Evolutionary conservation across 306 rosid genomes (phyloP), one percentile per base, ranked within the genome.

Genomic region (Mucuna pruriens): DNA sequence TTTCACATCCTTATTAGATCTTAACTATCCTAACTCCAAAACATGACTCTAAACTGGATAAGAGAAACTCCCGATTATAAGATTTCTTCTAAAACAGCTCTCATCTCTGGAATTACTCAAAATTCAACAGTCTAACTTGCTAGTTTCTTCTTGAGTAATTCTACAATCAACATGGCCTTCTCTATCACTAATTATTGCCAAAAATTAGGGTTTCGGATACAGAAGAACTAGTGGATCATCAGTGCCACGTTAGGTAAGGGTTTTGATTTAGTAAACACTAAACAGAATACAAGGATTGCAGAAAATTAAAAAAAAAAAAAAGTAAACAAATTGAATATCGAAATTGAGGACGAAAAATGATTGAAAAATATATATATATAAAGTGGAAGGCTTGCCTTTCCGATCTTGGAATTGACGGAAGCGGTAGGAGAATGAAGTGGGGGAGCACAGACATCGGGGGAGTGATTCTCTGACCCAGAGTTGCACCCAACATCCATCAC

Each of bases 401-500:
- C 91, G 38, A 85, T 85, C 92, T 89, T 92, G 49, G 97, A 87
- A 25, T 58, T 88, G 34, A 87, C 85, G 1, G 91, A 70, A 74
- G 78, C 15, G 6, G 67, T 73, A 20, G 83, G 83, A 11, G 90
- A 87, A 13, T n/a, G 80, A 65, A 71, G 15, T 82, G 20, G 39
- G 31, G 39, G 25, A 64, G 39, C 36, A n/a, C 22, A 55, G 23
- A 84, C 3, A 46, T 75, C 80, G 2, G 60, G n/a, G 79, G 69
- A 40, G 29, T 23, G 84, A 71, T 78, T 81, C 76, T 86, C 84
- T 3, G 88, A 68, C 45, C 81, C 74, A 10, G 92, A 68, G 65
- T 74, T 48, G 75, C 88, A 84, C 33, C 85, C 89, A 26, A 88
- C 86, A 76, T 92, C 97, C 98, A 92, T 81, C 7, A 4, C 40